These are phyloP conservation scores for Fragaria ananassa DNA, from an alignment of 306 rosid species.

Conservation along the genomic window DNA sequence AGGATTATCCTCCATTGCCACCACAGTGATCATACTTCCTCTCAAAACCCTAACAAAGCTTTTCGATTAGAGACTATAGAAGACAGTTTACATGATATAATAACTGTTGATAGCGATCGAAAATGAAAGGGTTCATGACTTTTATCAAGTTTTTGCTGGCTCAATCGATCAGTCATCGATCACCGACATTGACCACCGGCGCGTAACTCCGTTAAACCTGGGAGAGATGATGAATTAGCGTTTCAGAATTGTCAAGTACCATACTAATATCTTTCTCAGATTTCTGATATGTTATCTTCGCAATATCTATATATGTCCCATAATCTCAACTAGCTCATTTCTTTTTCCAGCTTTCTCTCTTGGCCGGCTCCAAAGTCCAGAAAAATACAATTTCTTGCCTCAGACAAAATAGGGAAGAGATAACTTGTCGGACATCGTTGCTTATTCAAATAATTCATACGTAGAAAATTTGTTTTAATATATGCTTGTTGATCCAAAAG, in stretches of 20 bases:
- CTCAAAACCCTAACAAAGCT: not conserved
- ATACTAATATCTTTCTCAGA: not conserved
- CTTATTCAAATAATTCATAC: not conserved
- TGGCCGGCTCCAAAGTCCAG: not conserved
- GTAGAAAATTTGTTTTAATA: not conserved
- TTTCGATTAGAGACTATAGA: too few species aligned
- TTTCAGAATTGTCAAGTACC: not conserved
- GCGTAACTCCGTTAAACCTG: not conserved
- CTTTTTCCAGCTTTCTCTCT: not conserved
- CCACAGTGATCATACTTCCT: not conserved
- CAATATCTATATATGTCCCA: not conserved
- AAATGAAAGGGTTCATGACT: not conserved
- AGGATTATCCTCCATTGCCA: not conserved
- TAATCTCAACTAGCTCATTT: not conserved
- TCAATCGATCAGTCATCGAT: not conserved
- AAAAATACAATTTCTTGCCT: not conserved
- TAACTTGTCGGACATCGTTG: not conserved
- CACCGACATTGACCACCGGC: constrained; percentile 2
- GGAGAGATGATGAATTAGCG: not conserved
- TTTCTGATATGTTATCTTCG: not conserved
- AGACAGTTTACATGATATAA: not conserved
- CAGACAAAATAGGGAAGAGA: not conserved
- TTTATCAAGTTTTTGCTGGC: not conserved
- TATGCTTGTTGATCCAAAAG: not conserved
- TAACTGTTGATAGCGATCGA: not conserved